Evolutionary conservation across 139 green algal species (phyloP).

Genomic region (Coelastrella sp.): DNA sequence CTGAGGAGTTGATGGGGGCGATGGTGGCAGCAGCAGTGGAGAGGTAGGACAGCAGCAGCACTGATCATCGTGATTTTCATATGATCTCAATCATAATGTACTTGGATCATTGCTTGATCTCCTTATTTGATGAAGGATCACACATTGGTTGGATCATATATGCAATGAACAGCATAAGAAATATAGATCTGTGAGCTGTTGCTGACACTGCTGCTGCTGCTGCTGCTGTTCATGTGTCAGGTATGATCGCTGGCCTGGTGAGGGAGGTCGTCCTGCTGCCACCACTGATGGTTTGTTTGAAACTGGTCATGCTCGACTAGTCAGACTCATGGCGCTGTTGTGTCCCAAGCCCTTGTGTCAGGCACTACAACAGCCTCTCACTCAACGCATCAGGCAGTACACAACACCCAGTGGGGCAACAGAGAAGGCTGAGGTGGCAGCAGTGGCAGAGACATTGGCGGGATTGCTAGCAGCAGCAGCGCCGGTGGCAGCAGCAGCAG

Average conservation of each 20-base stretch:
- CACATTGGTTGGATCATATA: too few species aligned
- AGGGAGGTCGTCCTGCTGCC: conserved; percentile 41
- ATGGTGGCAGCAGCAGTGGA: conserved; percentile 44
- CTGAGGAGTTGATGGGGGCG: conserved; percentile 53
- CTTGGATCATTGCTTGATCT: too few species aligned
- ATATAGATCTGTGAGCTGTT: too few species aligned
- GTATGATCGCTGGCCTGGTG: conserved; percentile 45
- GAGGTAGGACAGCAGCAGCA: neutral
- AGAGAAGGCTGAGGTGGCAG: conserved; percentile 63
- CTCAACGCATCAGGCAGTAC: conserved; percentile 44
- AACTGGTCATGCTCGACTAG: conserved; percentile 61
- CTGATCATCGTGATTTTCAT: too few species aligned
- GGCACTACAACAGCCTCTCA: conserved; percentile 40
- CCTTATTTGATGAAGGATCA: too few species aligned
- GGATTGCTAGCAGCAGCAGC: conserved; percentile 70
- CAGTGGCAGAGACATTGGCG: conserved; percentile 70
- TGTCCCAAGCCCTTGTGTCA: conserved; percentile 37
- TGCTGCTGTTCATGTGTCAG: too few species aligned
- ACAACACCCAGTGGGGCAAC: conserved; percentile 37
- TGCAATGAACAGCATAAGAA: too few species aligned
- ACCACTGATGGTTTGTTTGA: conserved; percentile 69
- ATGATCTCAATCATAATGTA: too few species aligned
- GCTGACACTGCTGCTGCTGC: too few species aligned
- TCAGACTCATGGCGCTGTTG: conserved; percentile 57
- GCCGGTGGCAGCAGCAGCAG: conserved; percentile 11